Evolutionary conservation across 2,329 filamentous ascomycete genomes (phyloP).

Genomic region (Chaetomiaceae sp.): DNA sequence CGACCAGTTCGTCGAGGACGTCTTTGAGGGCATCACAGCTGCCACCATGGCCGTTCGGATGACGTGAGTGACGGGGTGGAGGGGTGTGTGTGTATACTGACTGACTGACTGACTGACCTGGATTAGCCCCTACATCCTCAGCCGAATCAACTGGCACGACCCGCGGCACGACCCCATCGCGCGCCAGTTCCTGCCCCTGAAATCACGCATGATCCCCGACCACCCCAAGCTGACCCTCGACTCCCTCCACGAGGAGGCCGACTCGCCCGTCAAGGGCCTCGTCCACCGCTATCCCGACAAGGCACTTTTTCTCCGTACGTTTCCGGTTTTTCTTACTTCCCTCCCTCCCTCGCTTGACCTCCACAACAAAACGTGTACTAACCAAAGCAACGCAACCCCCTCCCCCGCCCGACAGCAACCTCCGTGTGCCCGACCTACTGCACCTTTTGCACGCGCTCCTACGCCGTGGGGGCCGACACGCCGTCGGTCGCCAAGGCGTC

Average conservation of each 20-base stretch:
- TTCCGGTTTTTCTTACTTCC: not conserved
- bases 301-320: constrained; percentile 55
- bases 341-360: not conserved
- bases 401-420: constrained; percentile 42
- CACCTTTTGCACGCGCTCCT: constrained; percentile 58
- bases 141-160: constrained; percentile 55
- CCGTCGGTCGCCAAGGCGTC: constrained; percentile 44
- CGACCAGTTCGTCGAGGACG: constrained; percentile 51
- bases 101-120: not conserved
- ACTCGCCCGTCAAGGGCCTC: constrained; percentile 53
- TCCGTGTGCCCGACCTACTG: constrained; percentile 61
- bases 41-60: constrained; percentile 58
- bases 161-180: constrained; percentile 57
- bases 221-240: constrained; percentile 53
- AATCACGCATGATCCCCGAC: constrained; percentile 49
- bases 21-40: constrained; percentile 46
- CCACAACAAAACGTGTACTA: not conserved
- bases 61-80: constrained; percentile 37
- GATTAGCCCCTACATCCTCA: constrained; percentile 52
- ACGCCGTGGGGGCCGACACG: constrained; percentile 54
- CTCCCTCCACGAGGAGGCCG: constrained; percentile 53
- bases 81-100: no score
- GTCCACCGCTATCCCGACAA: constrained; percentile 63
- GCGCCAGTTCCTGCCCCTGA: constrained; percentile 56
- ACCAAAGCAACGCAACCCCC: no score